Conservation (phyloP, 495 filamentous ascomycete genomes). For the Schizothecium vesticola region DNA sequence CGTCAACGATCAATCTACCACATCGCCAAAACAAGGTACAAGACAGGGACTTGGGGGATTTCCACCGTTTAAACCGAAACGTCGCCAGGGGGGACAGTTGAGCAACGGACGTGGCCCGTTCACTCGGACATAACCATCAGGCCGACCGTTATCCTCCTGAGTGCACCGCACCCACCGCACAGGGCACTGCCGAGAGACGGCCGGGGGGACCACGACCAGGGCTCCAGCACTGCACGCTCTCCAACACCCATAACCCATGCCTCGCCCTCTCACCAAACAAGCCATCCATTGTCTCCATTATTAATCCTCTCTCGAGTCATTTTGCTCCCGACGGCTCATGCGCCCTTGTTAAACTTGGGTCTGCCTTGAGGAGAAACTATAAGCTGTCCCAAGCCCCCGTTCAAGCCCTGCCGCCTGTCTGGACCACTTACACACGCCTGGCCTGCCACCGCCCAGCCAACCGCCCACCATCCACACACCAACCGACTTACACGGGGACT, state of each 20-base stretch:
- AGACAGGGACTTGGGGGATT: background rate
- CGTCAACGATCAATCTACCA: slow-evolving; percentile 1
- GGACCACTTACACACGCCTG: slow-evolving; percentile 4
- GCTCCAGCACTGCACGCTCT: slow-evolving; percentile 1
- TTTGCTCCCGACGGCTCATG: slow-evolving; percentile 14
- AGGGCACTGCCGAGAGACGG: slow-evolving; percentile 10
- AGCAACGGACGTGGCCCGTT: slow-evolving; percentile 11
- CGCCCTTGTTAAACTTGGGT: slow-evolving; percentile 13
- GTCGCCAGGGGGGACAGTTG: background rate
- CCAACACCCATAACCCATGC: slow-evolving; percentile 9
- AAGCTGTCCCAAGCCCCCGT: background rate
- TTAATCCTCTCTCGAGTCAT: slow-evolving; percentile 23
- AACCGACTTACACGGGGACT: slow-evolving; percentile 14
- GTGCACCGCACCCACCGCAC: slow-evolving; percentile 3
- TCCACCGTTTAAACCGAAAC: background rate
- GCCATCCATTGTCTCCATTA: slow-evolving; percentile 15
- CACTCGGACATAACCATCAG: slow-evolving; percentile 34
- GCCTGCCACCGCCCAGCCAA: background rate
- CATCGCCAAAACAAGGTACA: background rate
- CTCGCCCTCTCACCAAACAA: slow-evolving; percentile 8
- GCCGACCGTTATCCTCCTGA: slow-evolving; percentile 25
- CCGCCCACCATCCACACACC: background rate
- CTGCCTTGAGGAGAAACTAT: slow-evolving; percentile 1
- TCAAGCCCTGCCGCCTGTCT: slow-evolving; percentile 2
- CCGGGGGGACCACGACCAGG: background rate